Base-by-base conservation (phyloP, 1,139 yeast genomes). In the Blastobotrys serpentis region DNA sequence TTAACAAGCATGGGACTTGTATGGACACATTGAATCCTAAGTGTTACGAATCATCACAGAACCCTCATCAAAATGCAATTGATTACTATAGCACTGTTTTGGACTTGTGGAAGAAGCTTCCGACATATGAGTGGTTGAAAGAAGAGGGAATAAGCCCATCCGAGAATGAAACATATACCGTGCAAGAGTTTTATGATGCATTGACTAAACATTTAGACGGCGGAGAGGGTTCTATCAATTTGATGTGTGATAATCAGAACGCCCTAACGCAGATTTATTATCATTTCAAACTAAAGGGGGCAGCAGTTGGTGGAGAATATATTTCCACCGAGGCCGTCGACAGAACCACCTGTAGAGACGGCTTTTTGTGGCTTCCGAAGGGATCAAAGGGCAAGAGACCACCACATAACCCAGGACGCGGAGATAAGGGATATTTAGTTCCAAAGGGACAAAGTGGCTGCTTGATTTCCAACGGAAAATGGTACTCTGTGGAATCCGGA, bases 1-100 rank as follows among this genome's bases (percentile, higher is more conserved):
- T 79, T 74, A 90, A 90, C 71, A 92, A 92, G 67, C 98, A 92
- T 63, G 98, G 92, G 3, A 89, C 97, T 0, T 92, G 98, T 67
- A 81, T 90, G 71, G 78, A 82, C 33, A 89, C 97, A 0, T 72
- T 90, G 45, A 77, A 77, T 47, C 88, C 95, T 2, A 56, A 65
- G 1, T 92, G 98, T 63, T 88, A 87, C 64, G 51, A 58, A 10
- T 46, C 51, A 21, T 67, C 65, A 33, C 65, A 71, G 44, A 65
- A 67, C 26, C 63, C 74, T 50, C 67, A 79, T 59, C 76, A 78
- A 61, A 81, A 88, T 57, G 88, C 87, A 10, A 84, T 84, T 53
- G 96, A 90, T 66, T 92, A 82, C 66, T 89, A 76, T 68, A 76
- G 77, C 50, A 74, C 82, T 17, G 76, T 92, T 0, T 82, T 86